A percentile compares a stretch with the other conserved stretches of the same genome.
Conservation (phyloP, 305 asterid genomes). For the Withania somnifera region DNA sequence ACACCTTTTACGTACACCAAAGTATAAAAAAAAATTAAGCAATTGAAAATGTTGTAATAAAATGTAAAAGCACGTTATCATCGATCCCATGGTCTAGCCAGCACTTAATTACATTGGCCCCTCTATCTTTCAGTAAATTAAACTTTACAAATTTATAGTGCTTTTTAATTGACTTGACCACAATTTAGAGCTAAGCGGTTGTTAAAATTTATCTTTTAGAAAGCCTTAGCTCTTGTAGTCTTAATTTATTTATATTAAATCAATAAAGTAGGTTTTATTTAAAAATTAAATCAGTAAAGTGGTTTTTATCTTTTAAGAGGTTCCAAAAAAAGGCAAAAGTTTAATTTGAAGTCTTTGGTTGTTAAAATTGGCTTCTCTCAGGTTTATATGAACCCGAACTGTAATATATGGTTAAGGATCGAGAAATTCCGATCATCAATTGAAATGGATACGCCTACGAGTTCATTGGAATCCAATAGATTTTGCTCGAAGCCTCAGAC, state of each 20-base stretch:
- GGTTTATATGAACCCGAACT: not conserved
- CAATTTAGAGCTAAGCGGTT: not conserved
- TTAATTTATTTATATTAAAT: not conserved
- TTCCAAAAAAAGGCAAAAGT: not conserved
- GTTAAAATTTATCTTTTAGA: not conserved
- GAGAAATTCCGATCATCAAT: accelerated
- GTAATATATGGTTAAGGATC: not conserved
- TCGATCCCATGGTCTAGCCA: not conserved
- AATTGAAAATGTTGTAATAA: not conserved
- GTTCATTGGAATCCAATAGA: not conserved
- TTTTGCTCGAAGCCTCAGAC: not conserved
- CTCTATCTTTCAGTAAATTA: not conserved
- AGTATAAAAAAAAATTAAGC: no score
- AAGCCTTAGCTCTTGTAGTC: not conserved
- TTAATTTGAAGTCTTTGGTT: not conserved
- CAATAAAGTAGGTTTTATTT: not conserved
- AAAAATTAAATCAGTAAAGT: no score
- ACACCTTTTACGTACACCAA: no score
- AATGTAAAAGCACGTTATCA: not conserved
- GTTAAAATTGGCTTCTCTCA: not conserved
- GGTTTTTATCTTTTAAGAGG: not conserved
- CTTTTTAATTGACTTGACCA: not conserved
- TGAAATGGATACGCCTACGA: not conserved
- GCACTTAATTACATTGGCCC: not conserved
- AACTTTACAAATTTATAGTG: not conserved